Conservation (phyloP, 345 rosid species). For the Populus nigra region DNA sequence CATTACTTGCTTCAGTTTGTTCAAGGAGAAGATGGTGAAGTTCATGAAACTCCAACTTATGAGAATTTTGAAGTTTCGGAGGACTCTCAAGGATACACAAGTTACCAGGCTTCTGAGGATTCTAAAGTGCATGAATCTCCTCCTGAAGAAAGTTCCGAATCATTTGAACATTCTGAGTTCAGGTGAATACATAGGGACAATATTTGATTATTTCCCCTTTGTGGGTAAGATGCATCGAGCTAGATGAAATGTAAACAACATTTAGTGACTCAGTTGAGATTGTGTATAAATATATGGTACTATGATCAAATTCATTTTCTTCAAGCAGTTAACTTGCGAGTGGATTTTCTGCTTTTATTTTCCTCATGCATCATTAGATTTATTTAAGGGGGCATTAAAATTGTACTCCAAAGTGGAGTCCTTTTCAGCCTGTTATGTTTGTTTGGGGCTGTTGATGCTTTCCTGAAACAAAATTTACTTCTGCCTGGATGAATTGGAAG, state of each 20-base stretch:
- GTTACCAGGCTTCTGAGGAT: constrained; percentile 3
- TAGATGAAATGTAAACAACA: background rate
- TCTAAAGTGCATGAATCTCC: constrained; percentile 16
- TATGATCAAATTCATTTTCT: background rate
- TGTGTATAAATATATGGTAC: background rate
- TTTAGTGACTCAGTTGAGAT: background rate
- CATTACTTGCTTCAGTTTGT: constrained; percentile 48
- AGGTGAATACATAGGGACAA: constrained; percentile 3
- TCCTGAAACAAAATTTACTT: background rate
- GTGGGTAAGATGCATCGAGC: background rate
- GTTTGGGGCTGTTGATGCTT: background rate
- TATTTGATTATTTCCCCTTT: background rate
- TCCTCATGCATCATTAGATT: background rate
- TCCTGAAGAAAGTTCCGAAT: constrained; percentile 8
- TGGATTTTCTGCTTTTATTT: background rate
- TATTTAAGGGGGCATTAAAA: background rate
- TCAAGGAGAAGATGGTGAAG: constrained; percentile 32
- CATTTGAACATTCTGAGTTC: constrained; percentile 10
- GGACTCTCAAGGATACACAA: background rate
- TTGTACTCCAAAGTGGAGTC: background rate
- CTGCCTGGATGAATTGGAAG: background rate
- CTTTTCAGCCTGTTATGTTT: background rate
- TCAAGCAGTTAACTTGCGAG: background rate
- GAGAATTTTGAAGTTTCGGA: constrained; percentile 1
- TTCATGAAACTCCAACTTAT: background rate